Conservation (phyloP, 768 basidiomycete genomes). For the Cantharellus cinnabarinus region DNA sequence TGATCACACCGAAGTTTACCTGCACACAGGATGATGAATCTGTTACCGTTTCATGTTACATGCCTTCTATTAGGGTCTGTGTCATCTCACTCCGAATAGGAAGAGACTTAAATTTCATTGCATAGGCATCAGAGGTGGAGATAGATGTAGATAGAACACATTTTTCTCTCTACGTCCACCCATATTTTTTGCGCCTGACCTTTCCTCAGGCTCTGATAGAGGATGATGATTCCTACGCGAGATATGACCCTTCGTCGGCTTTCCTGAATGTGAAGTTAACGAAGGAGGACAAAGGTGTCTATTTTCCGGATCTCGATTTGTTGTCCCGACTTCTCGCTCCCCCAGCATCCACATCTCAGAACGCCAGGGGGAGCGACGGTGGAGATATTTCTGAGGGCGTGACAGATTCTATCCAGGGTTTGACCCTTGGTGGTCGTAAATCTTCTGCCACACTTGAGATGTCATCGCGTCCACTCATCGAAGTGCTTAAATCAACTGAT, state of each 20-base stretch:
- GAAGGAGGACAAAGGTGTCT: slow-evolving; percentile 43
- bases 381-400: too few species aligned
- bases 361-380: too few species aligned
- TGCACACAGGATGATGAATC: slow-evolving; percentile 39
- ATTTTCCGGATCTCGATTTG: slow-evolving; percentile 60
- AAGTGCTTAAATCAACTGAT: too few species aligned
- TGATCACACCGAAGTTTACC: slow-evolving; percentile 62
- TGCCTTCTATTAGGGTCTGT: slow-evolving; percentile 41
- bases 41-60: slow-evolving; percentile 42
- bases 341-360: slow-evolving; percentile 14
- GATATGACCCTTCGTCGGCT: slow-evolving; percentile 63
- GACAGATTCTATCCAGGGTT: too few species aligned
- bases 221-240: slow-evolving; percentile 44
- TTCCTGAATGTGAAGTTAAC: slow-evolving; percentile 51
- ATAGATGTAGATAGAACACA: slow-evolving; percentile 49
- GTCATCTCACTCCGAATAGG: background rate
- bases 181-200: slow-evolving; percentile 65
- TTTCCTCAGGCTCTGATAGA: slow-evolving; percentile 50
- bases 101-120: background rate
- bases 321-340: slow-evolving; percentile 61
- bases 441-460: too few species aligned
- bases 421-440: too few species aligned
- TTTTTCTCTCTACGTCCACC: slow-evolving; percentile 58
- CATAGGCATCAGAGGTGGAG: slow-evolving; percentile 50
- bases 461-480: too few species aligned